These are phyloP conservation scores for Sesbania bispinosa DNA, from an alignment of 306 rosid species.

Conservation along the genomic window DNA sequence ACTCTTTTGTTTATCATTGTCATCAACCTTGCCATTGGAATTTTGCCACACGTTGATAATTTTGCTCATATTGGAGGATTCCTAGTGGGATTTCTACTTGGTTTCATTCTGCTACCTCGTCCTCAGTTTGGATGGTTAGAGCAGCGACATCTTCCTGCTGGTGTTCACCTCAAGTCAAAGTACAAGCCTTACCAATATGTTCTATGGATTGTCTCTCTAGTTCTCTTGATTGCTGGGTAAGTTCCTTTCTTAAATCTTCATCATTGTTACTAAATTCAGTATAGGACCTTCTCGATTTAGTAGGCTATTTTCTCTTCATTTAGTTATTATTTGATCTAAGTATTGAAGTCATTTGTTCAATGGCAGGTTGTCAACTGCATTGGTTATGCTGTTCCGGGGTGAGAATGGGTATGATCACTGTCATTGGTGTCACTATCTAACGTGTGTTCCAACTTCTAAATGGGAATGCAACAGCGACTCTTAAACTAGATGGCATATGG, in stretches of 20 bases:
- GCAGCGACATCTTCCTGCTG: slow-evolving; percentile 47
- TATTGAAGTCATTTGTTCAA: neutral
- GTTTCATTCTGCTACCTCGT: slow-evolving; percentile 74
- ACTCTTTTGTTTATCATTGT: slow-evolving; percentile 57
- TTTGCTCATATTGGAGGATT: slow-evolving; percentile 88
- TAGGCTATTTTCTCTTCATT: neutral
- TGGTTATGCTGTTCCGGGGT: slow-evolving; percentile 65
- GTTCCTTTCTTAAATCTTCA: slow-evolving; percentile 11
- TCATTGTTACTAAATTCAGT: too few relatives aligned
- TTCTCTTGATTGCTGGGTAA: slow-evolving; percentile 70
- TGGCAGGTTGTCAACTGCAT: slow-evolving; percentile 53
- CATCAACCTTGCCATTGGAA: slow-evolving; percentile 70
- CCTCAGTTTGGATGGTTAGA: slow-evolving; percentile 69
- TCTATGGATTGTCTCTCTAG: slow-evolving; percentile 49
- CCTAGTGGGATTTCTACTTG: slow-evolving; percentile 61
- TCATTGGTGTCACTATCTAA: slow-evolving; percentile 74
- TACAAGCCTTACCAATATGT: slow-evolving; percentile 70
- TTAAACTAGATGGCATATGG: neutral
- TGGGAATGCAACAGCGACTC: slow-evolving; percentile 53
- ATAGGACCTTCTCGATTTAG: too few relatives aligned
- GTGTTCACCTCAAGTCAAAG: slow-evolving; percentile 49
- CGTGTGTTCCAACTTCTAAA: slow-evolving; percentile 65
- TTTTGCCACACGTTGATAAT: slow-evolving; percentile 75
- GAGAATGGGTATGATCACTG: slow-evolving; percentile 66
- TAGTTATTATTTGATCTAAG: neutral